phyloP scores from a whole-genome alignment of 2,329 filamentous ascomycete species.

The Verruconis gallopava region DNA sequence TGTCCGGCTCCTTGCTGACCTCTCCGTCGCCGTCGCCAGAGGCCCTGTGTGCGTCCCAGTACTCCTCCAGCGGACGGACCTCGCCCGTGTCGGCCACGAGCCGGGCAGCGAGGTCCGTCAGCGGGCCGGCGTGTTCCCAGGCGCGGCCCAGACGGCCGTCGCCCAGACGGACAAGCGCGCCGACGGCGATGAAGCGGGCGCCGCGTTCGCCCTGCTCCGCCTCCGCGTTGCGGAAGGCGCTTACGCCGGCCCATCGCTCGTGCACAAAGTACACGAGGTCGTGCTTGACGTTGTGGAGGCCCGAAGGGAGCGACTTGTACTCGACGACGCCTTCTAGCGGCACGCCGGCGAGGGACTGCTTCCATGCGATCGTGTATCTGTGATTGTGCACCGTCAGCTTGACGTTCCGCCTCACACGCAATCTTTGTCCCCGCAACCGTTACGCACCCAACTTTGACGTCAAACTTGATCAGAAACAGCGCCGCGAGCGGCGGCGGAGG shows the following conservation, averaged over 20 bases:
- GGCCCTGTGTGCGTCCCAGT: conserved; percentile 51
- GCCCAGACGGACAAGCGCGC: conserved; percentile 73
- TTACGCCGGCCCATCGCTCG: conserved; percentile 69
- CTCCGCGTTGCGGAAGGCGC: conserved; percentile 76
- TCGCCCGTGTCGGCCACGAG: conserved; percentile 53
- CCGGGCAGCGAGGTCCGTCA: conserved; percentile 46
- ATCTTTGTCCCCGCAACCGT: conserved; percentile 6
- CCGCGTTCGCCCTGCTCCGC: conserved; percentile 70
- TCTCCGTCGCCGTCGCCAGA: conserved; percentile 6
- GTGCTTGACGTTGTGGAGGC: conserved; percentile 73
- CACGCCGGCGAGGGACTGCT: conserved; percentile 49
- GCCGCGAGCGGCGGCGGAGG: conserved; percentile 48
- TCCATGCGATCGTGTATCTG: conserved; percentile 78
- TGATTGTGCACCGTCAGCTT: conserved; percentile 9
- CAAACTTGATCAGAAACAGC: conserved; percentile 81
- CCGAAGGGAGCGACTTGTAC: conserved; percentile 91
- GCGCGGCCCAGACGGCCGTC: conserved; percentile 74
- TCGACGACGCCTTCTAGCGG: conserved; percentile 76
- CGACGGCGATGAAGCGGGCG: conserved; percentile 86
- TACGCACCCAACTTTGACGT: conserved; percentile 72
- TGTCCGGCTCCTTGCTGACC: conserved; percentile 5
- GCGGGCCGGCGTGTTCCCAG: conserved; percentile 72
- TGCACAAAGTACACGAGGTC: conserved; percentile 92
- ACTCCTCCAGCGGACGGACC: conserved; percentile 55
- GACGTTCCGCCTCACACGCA: conserved; percentile 3